Evolutionary conservation across 2,329 filamentous ascomycete species (phyloP), one percentile per base, ranked within the genome.

Genomic region (Ophiostoma sp.): DNA sequence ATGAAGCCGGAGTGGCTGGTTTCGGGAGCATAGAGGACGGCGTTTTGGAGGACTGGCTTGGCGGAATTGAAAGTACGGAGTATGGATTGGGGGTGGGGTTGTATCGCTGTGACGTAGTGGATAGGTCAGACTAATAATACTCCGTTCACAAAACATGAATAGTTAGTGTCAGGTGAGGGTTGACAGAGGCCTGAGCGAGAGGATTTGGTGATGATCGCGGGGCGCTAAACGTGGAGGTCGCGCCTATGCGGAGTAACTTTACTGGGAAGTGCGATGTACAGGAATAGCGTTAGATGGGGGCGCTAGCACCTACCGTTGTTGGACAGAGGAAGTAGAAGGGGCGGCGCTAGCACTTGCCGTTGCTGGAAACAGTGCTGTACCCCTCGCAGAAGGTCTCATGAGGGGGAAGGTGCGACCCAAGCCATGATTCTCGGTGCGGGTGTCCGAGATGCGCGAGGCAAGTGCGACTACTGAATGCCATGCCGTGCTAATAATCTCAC

Each of bases 1-100:
- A 68, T 68, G n/a, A 52, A 60, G 66, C 66, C 66, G 66, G 66
- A 58, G 47, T 68, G 49, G 49, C 66, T 68, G 18, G 38, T 47
- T 65, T 68, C 67, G 67, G 67, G 62, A 65, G 42, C 47, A 65
- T 68, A 38, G 66, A 12, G 14, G 55, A 27, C 9, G 44, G 12
- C 42, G 44, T 45, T 40, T 18, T 55, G 44, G 27, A n/a, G 9
- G 38, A 36, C 58, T 27, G 9, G 58, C 36, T 62, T 62, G 58
- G 38, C 58, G 58, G 58, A 40, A 40, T 14, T 5, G 14, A 63
- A 52, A 42, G 66, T 60, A 60, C 27, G 4, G 49, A 42, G 66
- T 60, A 60, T 55, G 4, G 49, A 14, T 55, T 55, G 4, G 49
- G 49, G 55, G 55, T 38, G 55, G 55, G 55, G 52, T 12, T 18